These are phyloP conservation scores for Irpex sp. DNA, from an alignment of 1,284 basidiomycete species.

Conservation along the genomic window DNA sequence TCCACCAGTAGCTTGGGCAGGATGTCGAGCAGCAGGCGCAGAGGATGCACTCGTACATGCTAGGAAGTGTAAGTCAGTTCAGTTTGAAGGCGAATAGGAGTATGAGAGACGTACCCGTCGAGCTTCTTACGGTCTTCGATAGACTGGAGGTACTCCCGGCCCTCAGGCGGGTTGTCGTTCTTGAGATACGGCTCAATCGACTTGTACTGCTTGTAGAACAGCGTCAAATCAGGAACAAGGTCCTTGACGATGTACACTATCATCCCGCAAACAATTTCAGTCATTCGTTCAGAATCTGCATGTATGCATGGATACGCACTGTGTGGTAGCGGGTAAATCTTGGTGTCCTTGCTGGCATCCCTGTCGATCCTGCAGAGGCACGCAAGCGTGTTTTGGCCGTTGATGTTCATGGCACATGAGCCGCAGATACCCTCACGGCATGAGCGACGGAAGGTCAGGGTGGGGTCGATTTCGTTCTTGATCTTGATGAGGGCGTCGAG, in stretches of 20 bases:
- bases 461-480: conserved; percentile 97
- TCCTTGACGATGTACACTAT: conserved; percentile 99
- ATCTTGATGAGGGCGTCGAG: conserved; percentile 97
- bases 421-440: conserved; percentile 99
- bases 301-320: conserved; percentile 51
- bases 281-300: background rate
- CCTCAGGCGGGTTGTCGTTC: conserved; percentile 85
- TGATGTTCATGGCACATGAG: conserved; percentile 98
- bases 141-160: conserved; percentile 86
- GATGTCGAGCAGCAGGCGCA: conserved; percentile 96
- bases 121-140: conserved; percentile 92
- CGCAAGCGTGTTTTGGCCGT: conserved; percentile 96
- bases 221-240: conserved; percentile 86
- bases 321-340: conserved; percentile 98
- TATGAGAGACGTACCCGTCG: conserved; percentile 68
- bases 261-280: background rate
- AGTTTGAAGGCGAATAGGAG: too few relatives aligned
- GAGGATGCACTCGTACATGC: conserved; percentile 91
- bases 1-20: conserved; percentile 99
- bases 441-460: conserved; percentile 93
- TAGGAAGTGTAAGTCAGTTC: conserved; percentile 5
- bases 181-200: conserved; percentile 95
- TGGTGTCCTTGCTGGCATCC: conserved; percentile 66
- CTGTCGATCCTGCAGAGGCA: conserved; percentile 96
- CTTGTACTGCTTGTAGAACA: conserved; percentile 99